Conservation (phyloP, 2,329 filamentous ascomycete genomes). For the Aurifilum marmelostoma region DNA sequence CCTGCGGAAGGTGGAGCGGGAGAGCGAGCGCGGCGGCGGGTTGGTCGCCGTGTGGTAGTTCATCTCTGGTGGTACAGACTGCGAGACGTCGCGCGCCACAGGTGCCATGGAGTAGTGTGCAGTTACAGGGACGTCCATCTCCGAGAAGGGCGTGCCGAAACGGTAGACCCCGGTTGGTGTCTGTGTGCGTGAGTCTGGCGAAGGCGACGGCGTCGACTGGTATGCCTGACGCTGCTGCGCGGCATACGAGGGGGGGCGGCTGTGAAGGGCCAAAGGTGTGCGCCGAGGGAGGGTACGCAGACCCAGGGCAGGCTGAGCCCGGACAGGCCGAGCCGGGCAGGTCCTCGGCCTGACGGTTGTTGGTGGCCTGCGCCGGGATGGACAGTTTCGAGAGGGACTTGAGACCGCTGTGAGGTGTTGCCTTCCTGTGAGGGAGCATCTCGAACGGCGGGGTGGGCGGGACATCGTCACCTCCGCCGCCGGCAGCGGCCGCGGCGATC, state of each 20-base stretch:
- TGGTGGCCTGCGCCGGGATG: constrained; percentile 50
- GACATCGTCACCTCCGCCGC: constrained; percentile 62
- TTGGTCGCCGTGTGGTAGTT: constrained; percentile 62
- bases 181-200: constrained; percentile 50
- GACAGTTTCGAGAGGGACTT: constrained; percentile 64
- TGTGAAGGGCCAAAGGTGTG: constrained; percentile 25
- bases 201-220: constrained; percentile 36
- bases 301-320: constrained; percentile 36
- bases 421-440: constrained; percentile 53
- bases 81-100: constrained; percentile 76
- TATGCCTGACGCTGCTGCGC: constrained; percentile 28
- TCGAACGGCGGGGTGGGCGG: constrained; percentile 72
- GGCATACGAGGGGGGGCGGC: constrained; percentile 17
- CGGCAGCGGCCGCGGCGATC: constrained; percentile 37
- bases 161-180: constrained; percentile 69
- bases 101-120: constrained; percentile 67
- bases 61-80: constrained; percentile 95
- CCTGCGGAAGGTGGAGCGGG: constrained; percentile 61
- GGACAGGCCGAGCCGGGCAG: constrained; percentile 36
- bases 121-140: constrained; percentile 85
- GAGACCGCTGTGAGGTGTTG: constrained; percentile 56
- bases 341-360: constrained; percentile 19
- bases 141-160: constrained; percentile 85
- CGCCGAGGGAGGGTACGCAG: constrained; percentile 29
- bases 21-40: constrained; percentile 50